Evolutionary conservation across 1,139 yeast genomes (phyloP).

Genomic region (Casaregolazyma suthepensis): DNA sequence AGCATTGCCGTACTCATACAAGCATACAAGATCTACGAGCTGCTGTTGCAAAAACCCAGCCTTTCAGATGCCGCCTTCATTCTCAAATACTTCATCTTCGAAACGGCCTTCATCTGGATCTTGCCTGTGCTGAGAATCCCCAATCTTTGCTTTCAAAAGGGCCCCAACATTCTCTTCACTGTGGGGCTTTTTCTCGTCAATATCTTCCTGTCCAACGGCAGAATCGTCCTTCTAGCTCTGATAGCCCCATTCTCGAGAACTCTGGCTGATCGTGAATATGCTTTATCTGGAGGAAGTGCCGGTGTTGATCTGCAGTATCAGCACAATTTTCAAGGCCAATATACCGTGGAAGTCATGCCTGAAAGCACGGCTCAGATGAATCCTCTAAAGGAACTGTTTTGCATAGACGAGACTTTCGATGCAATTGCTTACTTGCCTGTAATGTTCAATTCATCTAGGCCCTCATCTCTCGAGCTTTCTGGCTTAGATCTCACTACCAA

Average conservation of each 20-base stretch:
- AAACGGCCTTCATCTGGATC: constrained; percentile 60
- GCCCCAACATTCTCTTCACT: constrained; percentile 35
- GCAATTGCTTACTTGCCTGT: constrained; percentile 52
- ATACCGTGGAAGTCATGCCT: constrained; percentile 82
- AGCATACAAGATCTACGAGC: constrained; percentile 74
- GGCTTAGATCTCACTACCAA: constrained; percentile 55
- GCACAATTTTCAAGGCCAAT: constrained; percentile 59
- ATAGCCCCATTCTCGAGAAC: constrained; percentile 43
- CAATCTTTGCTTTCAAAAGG: constrained; percentile 48
- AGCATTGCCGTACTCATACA: constrained; percentile 69
- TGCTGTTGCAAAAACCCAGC: constrained; percentile 37
- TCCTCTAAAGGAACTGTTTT: constrained; percentile 61
- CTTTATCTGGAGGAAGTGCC: constrained; percentile 54
- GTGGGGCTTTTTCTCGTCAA: constrained; percentile 28
- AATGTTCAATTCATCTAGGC: constrained; percentile 73
- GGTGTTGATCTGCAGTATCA: constrained; percentile 42
- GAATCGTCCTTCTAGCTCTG: constrained; percentile 47
- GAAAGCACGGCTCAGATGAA: constrained; percentile 84
- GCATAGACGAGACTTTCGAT: constrained; percentile 45
- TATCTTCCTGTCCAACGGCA: constrained; percentile 34
- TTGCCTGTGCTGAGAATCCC: constrained; percentile 75
- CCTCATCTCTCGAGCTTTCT: constrained; percentile 62
- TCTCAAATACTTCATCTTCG: constrained; percentile 69
- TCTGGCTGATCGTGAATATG: constrained; percentile 53
- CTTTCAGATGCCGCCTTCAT: constrained; percentile 47